Evolutionary conservation across 2,329 filamentous ascomycete species (phyloP).

Genomic region (Clonostachys solani): DNA sequence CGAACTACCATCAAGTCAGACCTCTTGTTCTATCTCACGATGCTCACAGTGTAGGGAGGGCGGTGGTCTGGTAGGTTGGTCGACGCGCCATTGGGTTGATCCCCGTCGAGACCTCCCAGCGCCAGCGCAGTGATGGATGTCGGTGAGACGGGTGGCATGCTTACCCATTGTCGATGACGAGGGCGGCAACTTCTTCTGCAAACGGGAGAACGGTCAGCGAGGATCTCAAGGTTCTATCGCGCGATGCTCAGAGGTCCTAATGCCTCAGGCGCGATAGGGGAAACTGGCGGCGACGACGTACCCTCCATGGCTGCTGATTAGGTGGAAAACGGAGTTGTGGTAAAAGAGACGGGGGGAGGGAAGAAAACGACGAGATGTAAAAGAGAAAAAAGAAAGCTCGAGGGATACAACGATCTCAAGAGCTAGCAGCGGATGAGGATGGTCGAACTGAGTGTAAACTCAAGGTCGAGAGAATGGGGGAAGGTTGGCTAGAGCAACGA

Average conservation of each 20-base stretch:
- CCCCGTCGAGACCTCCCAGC: background rate
- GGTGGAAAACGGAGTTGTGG: conserved; percentile 6
- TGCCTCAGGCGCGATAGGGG: conserved; percentile 2
- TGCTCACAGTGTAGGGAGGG: too few species aligned
- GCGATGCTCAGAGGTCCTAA: conserved; percentile 4
- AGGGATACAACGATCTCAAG: conserved; percentile 12
- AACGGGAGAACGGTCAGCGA: conserved; percentile 36
- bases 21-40: conserved; percentile 1
- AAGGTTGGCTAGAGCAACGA: conserved; percentile 18
- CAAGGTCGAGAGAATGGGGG: conserved; percentile 15
- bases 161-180: conserved; percentile 99
- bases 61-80: background rate
- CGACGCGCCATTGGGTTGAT: background rate
- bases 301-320: conserved; percentile 53
- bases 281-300: conserved; percentile 22
- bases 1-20: conserved; percentile 66
- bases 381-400: conserved; percentile 9
- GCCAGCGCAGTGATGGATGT: conserved; percentile 19
- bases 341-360: conserved; percentile 5
- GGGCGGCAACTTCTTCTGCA: conserved; percentile 99
- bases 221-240: conserved; percentile 6
- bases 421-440: conserved; percentile 4
- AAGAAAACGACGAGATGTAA: conserved; percentile 7
- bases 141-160: conserved; percentile 41
- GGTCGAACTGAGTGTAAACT: background rate